Evolutionary conservation across 2,329 filamentous ascomycete species (phyloP).

Genomic region (Fusarium vanettenii): DNA sequence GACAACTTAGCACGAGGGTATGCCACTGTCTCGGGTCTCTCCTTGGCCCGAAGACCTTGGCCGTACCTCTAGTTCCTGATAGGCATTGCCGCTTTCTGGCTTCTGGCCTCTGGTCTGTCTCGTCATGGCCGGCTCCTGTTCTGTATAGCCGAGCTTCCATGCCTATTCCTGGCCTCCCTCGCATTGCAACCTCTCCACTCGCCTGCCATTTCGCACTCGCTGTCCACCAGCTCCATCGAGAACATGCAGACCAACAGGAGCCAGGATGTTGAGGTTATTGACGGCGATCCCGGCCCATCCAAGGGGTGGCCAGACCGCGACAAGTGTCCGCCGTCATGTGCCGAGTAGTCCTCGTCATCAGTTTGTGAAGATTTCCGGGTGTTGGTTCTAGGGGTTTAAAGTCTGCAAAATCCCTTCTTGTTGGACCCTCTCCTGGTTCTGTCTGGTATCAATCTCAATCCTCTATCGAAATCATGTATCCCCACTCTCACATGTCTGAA

Average conservation of each 20-base stretch:
- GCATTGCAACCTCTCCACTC: conserved; percentile 1
- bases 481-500: not conserved
- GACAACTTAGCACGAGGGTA: not conserved
- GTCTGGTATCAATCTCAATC: not conserved
- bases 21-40: conserved; percentile 2
- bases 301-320: not conserved
- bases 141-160: not conserved
- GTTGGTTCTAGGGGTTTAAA: not conserved
- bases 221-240: not conserved
- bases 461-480: conserved; percentile 18
- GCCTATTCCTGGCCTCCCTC: conserved; percentile 3
- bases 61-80: not conserved
- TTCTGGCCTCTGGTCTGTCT: not conserved
- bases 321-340: conserved; percentile 20
- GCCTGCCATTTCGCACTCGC: not conserved
- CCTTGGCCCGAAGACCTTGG: not conserved
- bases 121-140: not conserved
- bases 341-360: conserved; percentile 24
- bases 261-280: conserved; percentile 16
- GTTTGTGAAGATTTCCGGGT: not conserved
- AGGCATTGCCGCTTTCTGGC: not conserved
- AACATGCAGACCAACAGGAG: conserved; percentile 5
- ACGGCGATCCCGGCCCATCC: conserved; percentile 1
- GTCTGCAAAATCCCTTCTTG: not conserved
- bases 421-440: not conserved